These are phyloP conservation scores for Rhizopogon roseolus DNA, from an alignment of 768 basidiomycete genomes.

Conservation along the genomic window DNA sequence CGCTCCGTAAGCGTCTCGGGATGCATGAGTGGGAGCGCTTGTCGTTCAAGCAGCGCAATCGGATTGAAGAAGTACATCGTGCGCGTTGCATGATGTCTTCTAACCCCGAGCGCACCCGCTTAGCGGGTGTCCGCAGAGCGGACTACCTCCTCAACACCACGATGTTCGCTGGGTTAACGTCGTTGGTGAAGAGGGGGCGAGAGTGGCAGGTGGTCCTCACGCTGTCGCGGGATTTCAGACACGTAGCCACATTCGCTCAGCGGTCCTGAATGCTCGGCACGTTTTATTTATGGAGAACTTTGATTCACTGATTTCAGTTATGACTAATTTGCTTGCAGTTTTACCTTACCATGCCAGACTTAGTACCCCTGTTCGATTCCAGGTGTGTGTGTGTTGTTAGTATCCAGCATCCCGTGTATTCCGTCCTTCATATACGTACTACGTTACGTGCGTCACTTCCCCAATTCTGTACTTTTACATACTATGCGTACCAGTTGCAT, in stretches of 20 bases:
- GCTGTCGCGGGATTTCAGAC: slow-evolving; percentile 31
- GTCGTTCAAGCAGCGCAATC: slow-evolving; percentile 35
- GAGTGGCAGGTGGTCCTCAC: slow-evolving; percentile 42
- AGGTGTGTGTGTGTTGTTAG: neutral
- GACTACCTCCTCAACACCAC: slow-evolving; percentile 48
- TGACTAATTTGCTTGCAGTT: neutral
- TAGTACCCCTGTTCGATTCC: neutral
- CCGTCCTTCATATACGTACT: neutral
- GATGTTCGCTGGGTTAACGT: slow-evolving; percentile 48
- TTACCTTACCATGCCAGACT: neutral
- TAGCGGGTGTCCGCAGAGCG: slow-evolving; percentile 39
- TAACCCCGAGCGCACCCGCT: slow-evolving; percentile 30
- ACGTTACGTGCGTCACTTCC: neutral
- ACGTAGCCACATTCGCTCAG: slow-evolving; percentile 2
- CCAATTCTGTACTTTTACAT: no score
- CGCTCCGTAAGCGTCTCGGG: slow-evolving; percentile 33
- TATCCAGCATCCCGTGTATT: neutral
- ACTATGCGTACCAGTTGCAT: neutral
- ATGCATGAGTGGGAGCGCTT: slow-evolving; percentile 39
- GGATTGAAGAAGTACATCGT: slow-evolving; percentile 38
- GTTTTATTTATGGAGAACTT: neutral
- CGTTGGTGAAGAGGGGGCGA: slow-evolving; percentile 29
- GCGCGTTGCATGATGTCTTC: slow-evolving; percentile 38
- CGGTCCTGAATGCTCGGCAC: slow-evolving; percentile 8
- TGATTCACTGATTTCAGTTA: neutral